phyloP scores from a whole-genome alignment of 2,329 filamentous ascomycete species.

The Intubia oerlemansii region DNA sequence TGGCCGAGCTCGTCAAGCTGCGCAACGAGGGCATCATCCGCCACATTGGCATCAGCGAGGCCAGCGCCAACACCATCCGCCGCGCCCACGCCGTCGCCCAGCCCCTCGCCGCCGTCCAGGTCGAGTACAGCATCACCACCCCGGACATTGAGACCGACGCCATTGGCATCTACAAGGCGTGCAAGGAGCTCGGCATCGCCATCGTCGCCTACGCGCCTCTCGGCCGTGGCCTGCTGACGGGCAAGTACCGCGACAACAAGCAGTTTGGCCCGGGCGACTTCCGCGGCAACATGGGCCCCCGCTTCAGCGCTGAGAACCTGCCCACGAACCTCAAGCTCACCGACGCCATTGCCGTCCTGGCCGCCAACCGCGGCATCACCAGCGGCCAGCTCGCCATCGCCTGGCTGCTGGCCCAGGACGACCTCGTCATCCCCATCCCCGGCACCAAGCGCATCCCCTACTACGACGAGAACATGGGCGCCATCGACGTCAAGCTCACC shows the following conservation, averaged over 20 bases:
- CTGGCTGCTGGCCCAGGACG: constrained; percentile 29
- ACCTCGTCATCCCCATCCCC: constrained; percentile 18
- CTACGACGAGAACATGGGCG: constrained; percentile 13
- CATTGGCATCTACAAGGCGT: constrained; percentile 15
- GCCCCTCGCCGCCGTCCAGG: constrained; percentile 23
- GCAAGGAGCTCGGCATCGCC: constrained; percentile 22
- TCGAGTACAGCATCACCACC: constrained; percentile 19
- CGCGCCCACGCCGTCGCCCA: constrained; percentile 25
- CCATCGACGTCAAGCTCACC: constrained; percentile 9
- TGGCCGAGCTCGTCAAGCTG: constrained; percentile 24
- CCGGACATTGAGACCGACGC: constrained; percentile 35
- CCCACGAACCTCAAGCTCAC: constrained; percentile 20
- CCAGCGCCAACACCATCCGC: constrained; percentile 25
- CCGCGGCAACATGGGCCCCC: constrained; percentile 13
- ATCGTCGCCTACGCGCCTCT: constrained; percentile 20
- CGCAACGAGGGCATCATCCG: constrained; percentile 30
- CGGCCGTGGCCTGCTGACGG: constrained; percentile 21
- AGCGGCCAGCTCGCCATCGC: constrained; percentile 30
- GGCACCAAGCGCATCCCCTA: constrained; percentile 13
- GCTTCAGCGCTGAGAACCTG: constrained; percentile 24
- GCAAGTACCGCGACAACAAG: constrained; percentile 9
- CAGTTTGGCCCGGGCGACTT: constrained; percentile 6
- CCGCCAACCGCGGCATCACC: constrained; percentile 17
- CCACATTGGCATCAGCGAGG: constrained; percentile 32
- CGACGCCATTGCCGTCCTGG: constrained; percentile 9